Base-by-base conservation (phyloP, 1,139 yeast species). In the Debaryomycetaceae sp. region DNA sequence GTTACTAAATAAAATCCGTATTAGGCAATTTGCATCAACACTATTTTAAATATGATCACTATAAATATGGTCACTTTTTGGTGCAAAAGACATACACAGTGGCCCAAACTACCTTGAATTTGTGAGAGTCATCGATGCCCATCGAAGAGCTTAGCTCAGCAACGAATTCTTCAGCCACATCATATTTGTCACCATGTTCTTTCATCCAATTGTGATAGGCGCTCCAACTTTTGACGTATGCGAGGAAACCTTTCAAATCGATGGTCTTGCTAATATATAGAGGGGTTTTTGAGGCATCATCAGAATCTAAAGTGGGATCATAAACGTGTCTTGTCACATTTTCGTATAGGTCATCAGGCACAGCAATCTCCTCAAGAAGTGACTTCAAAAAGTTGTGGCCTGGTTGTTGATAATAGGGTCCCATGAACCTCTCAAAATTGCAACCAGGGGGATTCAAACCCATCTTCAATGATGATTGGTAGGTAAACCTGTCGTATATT, bases 201-300 rank as follows among this genome's bases (percentile, higher is more conserved):
- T 65, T 63, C 58, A 73, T 73, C 90, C 95, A 87, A 11, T 72
- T 68, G 58, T 83, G 87, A 57, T 82, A 82, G 6, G 87, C 81
- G 56, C 93, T 84, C 80, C 84, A 83, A 5, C 91, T 83, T 41
- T 71, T 68, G 35, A 83, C 68, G 54, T 85, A 83, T 6, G 65
- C 65, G 20, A 66, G 60, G 52, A 77, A 78, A 36, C 72, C 72
- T 6, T 52, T 56, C 47, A 86, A 55, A 1, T 77, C 68, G 46
- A 77, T 65, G 3, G 59, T 58, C 49, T 69, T 76, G 35, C 64
- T 63, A 44, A 80, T 71, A 37, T 62, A 65, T 43, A 74, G 66
- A 6, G 73, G 58, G 13, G 75, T 67, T 34, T 52, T 57, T 17
- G 49, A 51, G 27, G 50, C 52, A 31, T 54, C 52, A 20, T 48